phyloP scores from a whole-genome alignment of 305 asterid species.

The Solanum chacoense region DNA sequence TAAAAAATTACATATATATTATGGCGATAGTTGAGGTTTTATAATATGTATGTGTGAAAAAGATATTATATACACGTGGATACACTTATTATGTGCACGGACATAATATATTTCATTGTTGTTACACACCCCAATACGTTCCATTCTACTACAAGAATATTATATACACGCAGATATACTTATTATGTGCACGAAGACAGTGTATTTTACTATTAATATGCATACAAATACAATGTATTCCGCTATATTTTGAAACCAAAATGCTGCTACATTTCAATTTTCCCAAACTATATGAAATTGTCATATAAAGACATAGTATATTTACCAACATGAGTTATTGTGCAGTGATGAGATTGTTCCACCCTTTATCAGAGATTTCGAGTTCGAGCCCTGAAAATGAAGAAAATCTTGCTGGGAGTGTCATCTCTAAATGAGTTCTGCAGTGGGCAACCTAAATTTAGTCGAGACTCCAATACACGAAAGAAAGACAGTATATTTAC shows the following conservation, averaged over 20 bases:
- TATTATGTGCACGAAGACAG: neutral
- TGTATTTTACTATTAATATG: neutral
- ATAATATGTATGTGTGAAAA: neutral
- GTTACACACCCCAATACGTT: no score
- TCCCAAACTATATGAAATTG: neutral
- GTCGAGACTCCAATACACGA: neutral
- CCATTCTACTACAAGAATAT: neutral
- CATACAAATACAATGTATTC: neutral
- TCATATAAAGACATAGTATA: neutral
- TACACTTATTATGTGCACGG: neutral
- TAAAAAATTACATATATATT: neutral
- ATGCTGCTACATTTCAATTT: no score
- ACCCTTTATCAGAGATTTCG: neutral
- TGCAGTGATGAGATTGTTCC: neutral
- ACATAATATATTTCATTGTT: no score
- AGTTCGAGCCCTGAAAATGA: no score
- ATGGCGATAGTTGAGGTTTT: neutral
- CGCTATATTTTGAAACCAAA: neutral
- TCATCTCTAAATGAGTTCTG: neutral
- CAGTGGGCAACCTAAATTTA: accelerated
- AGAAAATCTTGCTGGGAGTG: no score
- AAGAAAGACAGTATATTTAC: neutral
- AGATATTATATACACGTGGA: no score
- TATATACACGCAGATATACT: neutral
- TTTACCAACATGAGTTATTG: neutral